These are phyloP conservation scores for Aspergillus uvarum DNA, from an alignment of 2,329 filamentous ascomycete genomes.

Conservation along the genomic window DNA sequence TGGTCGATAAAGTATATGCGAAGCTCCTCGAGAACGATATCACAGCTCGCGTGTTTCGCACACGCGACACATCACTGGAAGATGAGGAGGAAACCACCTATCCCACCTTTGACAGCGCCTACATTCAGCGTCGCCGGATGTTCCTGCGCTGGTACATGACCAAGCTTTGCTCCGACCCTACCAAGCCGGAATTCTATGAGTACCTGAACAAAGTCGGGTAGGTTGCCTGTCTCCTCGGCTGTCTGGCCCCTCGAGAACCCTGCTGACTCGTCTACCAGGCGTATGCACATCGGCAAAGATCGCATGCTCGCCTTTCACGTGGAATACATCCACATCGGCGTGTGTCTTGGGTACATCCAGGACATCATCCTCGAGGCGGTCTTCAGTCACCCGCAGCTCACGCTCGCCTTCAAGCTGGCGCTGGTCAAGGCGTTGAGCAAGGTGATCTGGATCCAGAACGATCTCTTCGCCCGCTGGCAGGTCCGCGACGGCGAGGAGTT, in stretches of 20 bases:
- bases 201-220: constrained; percentile 81
- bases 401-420: constrained; percentile 67
- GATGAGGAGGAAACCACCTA: constrained; percentile 64
- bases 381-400: constrained; percentile 66
- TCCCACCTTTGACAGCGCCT: constrained; percentile 68
- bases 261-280: constrained; percentile 39
- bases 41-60: constrained; percentile 73
- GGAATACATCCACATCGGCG: constrained; percentile 77
- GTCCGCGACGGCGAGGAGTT: constrained; percentile 67
- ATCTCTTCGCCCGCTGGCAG: constrained; percentile 79
- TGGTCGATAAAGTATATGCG: constrained; percentile 81
- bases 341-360: constrained; percentile 71
- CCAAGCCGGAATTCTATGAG: constrained; percentile 75
- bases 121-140: constrained; percentile 75
- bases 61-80: constrained; percentile 57
- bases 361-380: constrained; percentile 76
- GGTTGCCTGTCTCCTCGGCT: constrained; percentile 28
- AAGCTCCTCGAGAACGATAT: constrained; percentile 80
- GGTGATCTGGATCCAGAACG: constrained; percentile 85
- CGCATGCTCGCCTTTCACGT: constrained; percentile 71
- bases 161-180: constrained; percentile 72
- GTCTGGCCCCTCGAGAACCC: too few species aligned
- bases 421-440: constrained; percentile 75
- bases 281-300: constrained; percentile 79
- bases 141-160: constrained; percentile 71